Evolutionary conservation across 192 early-diverging fungal genomes (phyloP), one percentile per base, ranked within the genome.

Genomic region (Nowakowskiella sp.): DNA sequence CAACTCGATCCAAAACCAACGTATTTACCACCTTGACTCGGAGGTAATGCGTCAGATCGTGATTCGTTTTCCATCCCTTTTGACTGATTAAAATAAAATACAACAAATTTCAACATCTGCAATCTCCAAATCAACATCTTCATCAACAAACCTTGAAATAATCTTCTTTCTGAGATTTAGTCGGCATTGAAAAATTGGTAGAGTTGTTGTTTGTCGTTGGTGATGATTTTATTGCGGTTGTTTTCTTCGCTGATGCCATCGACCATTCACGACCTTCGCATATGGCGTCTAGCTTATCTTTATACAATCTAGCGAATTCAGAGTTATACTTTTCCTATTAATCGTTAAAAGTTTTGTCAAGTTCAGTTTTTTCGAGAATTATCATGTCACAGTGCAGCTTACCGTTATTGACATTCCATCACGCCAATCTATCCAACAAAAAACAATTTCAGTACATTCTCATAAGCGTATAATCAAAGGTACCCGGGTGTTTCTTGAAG

Each of bases 241-340:
- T 55, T 27, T 55, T 53, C 21, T 50, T 52, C 6, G 51, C 53
- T 51, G 51, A 27, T 47, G 65, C 61, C 44, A 60, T 67, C 42
- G 51, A 47, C 75, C 75, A 79, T 19, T 64, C 6, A 21, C 78
- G 66, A 2, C 83, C 83, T 52, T 87, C 85, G 53, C 74, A 79
- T 25, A 78, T 77, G 2, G 82, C 82, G 21, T 71, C 68, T 67
- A 96, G 86, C 51, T 93, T 93, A 53, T 93, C 86, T 55, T 88
- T 85, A 71, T 92, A 93, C 16, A 85, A 70, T 28, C 77, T 65
- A 21, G 92, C 90, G 72, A 91, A 91, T 33, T 81, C 74, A 58
- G 81, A 83, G 67, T 80, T 82, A 73, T 95, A 95, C 66, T 92
- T 95, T 50, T 92, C 87, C 45, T 71, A 9, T 31, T 67, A 49